phyloP scores from a whole-genome alignment of 2,329 filamentous ascomycete genomes.

The Colletotrichum sansevieriae region DNA sequence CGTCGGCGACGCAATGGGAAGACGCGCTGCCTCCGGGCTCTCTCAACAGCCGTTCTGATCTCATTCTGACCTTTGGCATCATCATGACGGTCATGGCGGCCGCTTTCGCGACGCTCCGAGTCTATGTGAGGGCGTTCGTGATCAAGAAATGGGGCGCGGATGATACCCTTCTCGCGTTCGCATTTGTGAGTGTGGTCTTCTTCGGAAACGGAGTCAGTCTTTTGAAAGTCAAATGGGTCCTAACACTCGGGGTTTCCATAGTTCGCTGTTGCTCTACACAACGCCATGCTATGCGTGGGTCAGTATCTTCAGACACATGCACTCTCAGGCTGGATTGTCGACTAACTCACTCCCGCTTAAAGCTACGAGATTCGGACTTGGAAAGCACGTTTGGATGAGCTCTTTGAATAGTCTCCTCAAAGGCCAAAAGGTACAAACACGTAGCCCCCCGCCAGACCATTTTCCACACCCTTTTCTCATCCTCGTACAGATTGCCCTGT shows the following conservation, averaged over 20 bases:
- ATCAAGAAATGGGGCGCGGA: slow-evolving; percentile 46
- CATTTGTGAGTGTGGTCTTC: neutral
- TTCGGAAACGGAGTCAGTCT: no score
- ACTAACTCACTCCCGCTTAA: neutral
- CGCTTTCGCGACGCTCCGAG: slow-evolving; percentile 11
- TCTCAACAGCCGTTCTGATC: neutral
- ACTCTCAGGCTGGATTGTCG: fast-evolving
- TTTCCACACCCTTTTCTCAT: neutral
- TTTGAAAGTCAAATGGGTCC: no score
- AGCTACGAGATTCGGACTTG: slow-evolving; percentile 42
- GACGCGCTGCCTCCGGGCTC: neutral
- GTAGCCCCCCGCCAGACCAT: neutral
- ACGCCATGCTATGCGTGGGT: slow-evolving; percentile 13
- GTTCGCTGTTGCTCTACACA: slow-evolving; percentile 1
- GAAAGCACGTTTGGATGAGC: slow-evolving; percentile 36
- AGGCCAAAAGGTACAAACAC: slow-evolving; percentile 20
- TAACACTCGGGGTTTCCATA: no score
- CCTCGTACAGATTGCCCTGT: slow-evolving; percentile 43
- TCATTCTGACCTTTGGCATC: slow-evolving; percentile 18
- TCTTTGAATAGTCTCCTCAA: neutral
- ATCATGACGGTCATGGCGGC: neutral
- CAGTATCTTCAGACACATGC: neutral
- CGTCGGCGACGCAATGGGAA: neutral
- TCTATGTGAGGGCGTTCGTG: slow-evolving; percentile 46
- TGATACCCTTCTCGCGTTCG: slow-evolving; percentile 39